A percentile compares a stretch with the other conserved stretches of the same genome.
These are phyloP conservation scores for Neopestalotiopsis sp. DNA, from an alignment of 2,329 filamentous ascomycete genomes.

Conservation along the genomic window DNA sequence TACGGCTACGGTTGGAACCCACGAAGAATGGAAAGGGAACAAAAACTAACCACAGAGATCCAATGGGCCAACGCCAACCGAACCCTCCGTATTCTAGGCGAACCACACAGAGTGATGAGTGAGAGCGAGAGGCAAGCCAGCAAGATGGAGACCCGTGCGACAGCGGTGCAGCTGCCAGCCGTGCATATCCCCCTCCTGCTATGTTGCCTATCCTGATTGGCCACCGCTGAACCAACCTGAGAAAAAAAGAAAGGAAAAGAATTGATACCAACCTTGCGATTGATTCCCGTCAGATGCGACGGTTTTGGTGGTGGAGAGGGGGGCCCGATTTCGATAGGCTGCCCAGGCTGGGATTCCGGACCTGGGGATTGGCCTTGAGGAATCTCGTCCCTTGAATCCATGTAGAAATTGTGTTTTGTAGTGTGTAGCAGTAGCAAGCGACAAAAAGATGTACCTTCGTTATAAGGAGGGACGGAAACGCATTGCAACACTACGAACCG, in stretches of 20 bases:
- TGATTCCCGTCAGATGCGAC: slow-evolving; percentile 15
- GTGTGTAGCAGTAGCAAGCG: too few relatives aligned
- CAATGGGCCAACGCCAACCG: background rate
- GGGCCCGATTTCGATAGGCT: background rate
- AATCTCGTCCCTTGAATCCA: background rate
- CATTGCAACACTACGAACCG: background rate
- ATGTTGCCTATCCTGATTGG: slow-evolving; percentile 17
- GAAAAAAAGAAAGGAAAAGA: background rate
- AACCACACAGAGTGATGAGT: background rate
- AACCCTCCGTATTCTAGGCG: background rate
- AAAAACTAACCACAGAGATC: background rate
- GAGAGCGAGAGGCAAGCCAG: background rate
- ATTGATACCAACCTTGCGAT: slow-evolving; percentile 10
- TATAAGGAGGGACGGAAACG: background rate
- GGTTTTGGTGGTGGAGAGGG: background rate
- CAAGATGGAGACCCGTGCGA: slow-evolving; percentile 3
- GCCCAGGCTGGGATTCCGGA: background rate
- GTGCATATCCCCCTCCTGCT: slow-evolving; percentile 4
- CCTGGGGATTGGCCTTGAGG: background rate
- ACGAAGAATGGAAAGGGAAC: background rate
- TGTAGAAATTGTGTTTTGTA: background rate
- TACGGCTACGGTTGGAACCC: background rate
- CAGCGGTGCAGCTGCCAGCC: slow-evolving; percentile 15
- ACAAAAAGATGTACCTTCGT: background rate
- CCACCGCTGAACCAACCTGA: slow-evolving; percentile 11